A percentile compares a stretch with the other conserved stretches of the same genome.
These are phyloP conservation scores for Linnemannia hyalina DNA, from an alignment of 192 early-diverging fungal species.

Conservation along the genomic window DNA sequence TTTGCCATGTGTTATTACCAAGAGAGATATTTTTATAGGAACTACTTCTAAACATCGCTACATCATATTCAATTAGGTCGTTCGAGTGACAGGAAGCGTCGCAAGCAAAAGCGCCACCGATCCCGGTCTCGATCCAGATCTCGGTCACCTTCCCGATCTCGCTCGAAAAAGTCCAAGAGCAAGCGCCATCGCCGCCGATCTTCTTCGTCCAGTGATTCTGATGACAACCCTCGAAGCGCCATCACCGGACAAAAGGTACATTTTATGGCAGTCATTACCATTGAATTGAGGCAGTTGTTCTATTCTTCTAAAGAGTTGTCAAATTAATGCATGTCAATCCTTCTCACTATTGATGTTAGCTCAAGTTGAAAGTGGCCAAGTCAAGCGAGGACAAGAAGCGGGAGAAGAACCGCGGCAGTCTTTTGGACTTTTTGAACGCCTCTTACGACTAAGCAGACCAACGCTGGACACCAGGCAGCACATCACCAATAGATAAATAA, in stretches of 20 bases:
- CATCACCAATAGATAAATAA: neutral
- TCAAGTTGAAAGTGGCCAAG: conserved; percentile 46
- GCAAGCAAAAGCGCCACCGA: conserved; percentile 28
- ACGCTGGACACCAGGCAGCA: neutral
- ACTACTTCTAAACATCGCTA: too few species aligned
- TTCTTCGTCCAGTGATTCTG: conserved; percentile 40
- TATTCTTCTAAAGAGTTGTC: neutral
- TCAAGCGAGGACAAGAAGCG: conserved; percentile 53
- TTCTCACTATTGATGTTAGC: conserved; percentile 1
- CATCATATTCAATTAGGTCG: conserved; percentile 12
- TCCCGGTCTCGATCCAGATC: conserved; percentile 13
- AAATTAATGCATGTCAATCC: neutral
- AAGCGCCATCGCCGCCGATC: conserved; percentile 42
- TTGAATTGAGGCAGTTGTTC: neutral
- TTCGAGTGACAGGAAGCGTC: conserved; percentile 28
- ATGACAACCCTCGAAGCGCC: conserved; percentile 32
- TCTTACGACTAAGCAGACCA: conserved; percentile 27
- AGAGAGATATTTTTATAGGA: neutral
- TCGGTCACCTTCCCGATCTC: conserved; percentile 24
- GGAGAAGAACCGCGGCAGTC: conserved; percentile 48
- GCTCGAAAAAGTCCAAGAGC: conserved; percentile 41
- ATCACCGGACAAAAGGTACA: conserved; percentile 48
- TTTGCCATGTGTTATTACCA: neutral
- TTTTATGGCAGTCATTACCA: too few species aligned
- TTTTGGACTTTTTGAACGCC: conserved; percentile 47